phyloP scores from a whole-genome alignment of 148 eudicot species.

The Amaranthus palmeri region DNA sequence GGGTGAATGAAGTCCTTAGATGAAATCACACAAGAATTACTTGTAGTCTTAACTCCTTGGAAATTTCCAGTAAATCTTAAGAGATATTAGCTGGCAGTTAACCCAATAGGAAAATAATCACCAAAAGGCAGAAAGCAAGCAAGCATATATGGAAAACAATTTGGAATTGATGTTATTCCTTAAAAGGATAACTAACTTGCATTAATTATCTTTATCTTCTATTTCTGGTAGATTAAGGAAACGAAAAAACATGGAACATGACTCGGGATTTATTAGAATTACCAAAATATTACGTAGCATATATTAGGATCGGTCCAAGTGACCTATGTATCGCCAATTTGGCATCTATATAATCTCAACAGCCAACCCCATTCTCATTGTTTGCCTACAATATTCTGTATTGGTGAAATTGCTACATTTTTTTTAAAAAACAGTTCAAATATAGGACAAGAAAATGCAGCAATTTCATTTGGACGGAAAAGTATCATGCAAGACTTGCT shows the following conservation, averaged over 20 bases:
- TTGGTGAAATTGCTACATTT: too few relatives aligned
- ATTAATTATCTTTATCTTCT: neutral
- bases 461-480: too few relatives aligned
- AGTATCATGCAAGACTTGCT: neutral
- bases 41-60: neutral
- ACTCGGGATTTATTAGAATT: neutral
- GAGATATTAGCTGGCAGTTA: neutral
- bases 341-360: neutral
- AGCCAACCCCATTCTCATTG: neutral
- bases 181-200: conserved; percentile 8
- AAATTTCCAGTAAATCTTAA: neutral
- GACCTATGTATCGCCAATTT: neutral
- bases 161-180: neutral
- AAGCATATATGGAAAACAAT: conserved; percentile 1
- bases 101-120: neutral
- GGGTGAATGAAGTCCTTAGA: neutral
- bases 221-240: neutral
- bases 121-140: neutral
- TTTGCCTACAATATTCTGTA: neutral
- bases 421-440: too few relatives aligned
- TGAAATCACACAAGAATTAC: neutral
- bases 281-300: neutral
- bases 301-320: neutral
- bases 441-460: too few relatives aligned
- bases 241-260: neutral